Conservation (phyloP, 108 stramenopile species). For the Skeletonema tropicum region DNA sequence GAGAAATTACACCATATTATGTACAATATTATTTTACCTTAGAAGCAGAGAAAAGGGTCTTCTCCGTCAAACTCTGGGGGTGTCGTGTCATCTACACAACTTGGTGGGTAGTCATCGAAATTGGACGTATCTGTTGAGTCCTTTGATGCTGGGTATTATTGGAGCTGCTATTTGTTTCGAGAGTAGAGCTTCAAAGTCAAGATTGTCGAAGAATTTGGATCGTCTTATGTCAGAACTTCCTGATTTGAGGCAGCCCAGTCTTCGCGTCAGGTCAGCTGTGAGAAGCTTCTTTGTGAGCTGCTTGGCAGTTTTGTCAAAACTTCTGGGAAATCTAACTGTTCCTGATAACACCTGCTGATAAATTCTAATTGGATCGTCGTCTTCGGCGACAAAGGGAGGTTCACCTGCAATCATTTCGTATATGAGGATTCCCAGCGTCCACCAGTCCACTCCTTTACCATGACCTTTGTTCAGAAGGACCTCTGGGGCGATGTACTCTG, state of each 20-base stretch:
- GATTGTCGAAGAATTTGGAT: slow-evolving; percentile 72
- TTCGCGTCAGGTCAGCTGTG: slow-evolving; percentile 73
- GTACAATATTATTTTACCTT: background rate
- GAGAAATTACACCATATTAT: background rate
- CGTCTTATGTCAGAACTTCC: slow-evolving; percentile 78
- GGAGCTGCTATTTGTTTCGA: slow-evolving; percentile 62
- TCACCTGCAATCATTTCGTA: slow-evolving; percentile 91
- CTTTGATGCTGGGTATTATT: slow-evolving; percentile 65
- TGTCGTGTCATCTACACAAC: slow-evolving; percentile 23
- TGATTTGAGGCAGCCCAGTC: slow-evolving; percentile 82
- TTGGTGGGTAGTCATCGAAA: slow-evolving; percentile 84
- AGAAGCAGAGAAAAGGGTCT: slow-evolving; percentile 44
- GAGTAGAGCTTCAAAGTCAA: slow-evolving; percentile 66
- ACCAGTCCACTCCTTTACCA: slow-evolving; percentile 94
- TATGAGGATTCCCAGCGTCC: slow-evolving; percentile 87
- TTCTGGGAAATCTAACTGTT: slow-evolving; percentile 73
- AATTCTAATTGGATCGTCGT: slow-evolving; percentile 82
- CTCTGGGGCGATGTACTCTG: slow-evolving; percentile 94
- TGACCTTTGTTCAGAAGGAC: slow-evolving; percentile 92
- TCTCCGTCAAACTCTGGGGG: slow-evolving; percentile 32
- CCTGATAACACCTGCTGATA: slow-evolving; percentile 81
- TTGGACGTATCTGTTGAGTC: slow-evolving; percentile 72
- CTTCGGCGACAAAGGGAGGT: slow-evolving; percentile 76
- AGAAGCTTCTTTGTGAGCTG: slow-evolving; percentile 82
- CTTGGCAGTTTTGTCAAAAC: slow-evolving; percentile 76